Conservation (phyloP, 495 filamentous ascomycete genomes). For the Geoglossum glabrum region DNA sequence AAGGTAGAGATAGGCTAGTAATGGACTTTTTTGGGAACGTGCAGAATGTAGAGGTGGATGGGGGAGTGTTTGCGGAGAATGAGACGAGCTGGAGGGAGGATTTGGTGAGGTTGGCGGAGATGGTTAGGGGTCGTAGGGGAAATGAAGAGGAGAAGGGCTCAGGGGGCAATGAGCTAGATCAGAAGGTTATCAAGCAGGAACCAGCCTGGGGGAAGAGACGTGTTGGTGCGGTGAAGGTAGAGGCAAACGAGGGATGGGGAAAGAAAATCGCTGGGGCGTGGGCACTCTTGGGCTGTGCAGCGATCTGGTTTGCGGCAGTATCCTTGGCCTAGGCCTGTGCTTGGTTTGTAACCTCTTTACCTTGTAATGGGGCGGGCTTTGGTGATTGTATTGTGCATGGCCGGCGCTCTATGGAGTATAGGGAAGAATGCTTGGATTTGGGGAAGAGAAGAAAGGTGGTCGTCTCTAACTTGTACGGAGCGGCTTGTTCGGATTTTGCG, state of each 20-base stretch:
- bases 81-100: conserved; percentile 51
- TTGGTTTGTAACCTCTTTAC: background rate
- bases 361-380: too few relatives aligned
- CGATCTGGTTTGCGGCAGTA: conserved; percentile 50
- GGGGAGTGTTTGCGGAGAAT: conserved; percentile 23
- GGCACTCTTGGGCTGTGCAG: conserved; percentile 42
- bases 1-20: conserved; percentile 49
- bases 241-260: conserved; percentile 44
- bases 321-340: too few relatives aligned
- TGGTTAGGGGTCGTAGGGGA: conserved; percentile 34
- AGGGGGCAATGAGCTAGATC: conserved; percentile 22
- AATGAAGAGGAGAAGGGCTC: conserved; percentile 28
- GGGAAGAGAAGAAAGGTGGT: too few relatives aligned
- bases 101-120: conserved; percentile 37
- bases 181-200: conserved; percentile 11
- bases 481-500: too few relatives aligned
- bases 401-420: too few relatives aligned
- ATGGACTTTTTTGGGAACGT: conserved; percentile 99
- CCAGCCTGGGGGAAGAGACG: conserved; percentile 17
- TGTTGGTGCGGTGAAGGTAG: conserved; percentile 38
- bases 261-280: conserved; percentile 47
- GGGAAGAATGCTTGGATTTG: too few relatives aligned
- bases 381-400: too few relatives aligned
- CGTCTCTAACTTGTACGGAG: too few relatives aligned
- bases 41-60: conserved; percentile 72